Conservation (phyloP, 441 rosid species). For the Heliophila coronopifolia region DNA sequence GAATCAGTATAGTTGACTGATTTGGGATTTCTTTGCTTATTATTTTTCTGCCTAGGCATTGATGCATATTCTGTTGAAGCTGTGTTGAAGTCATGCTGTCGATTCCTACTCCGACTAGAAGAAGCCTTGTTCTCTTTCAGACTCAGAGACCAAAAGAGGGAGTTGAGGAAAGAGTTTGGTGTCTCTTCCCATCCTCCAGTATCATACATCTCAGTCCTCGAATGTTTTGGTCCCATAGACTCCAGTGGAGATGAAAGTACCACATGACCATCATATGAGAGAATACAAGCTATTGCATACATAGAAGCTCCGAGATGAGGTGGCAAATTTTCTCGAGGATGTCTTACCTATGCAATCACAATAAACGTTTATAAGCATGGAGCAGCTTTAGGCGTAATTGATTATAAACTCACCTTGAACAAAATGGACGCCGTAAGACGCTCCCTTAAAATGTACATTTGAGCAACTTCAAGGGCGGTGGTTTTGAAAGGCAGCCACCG, state of each 20-base stretch:
- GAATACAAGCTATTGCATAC: slow-evolving; percentile 46
- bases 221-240: slow-evolving; percentile 38
- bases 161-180: slow-evolving; percentile 35
- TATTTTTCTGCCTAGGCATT: background rate
- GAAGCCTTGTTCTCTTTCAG: slow-evolving; percentile 22
- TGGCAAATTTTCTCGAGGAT: slow-evolving; percentile 58
- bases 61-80: slow-evolving; percentile 10
- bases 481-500: slow-evolving; percentile 72
- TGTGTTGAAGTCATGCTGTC: background rate
- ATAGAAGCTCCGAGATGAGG: slow-evolving; percentile 60
- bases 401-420: slow-evolving; percentile 50
- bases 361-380: background rate
- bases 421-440: slow-evolving; percentile 64
- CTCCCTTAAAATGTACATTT: slow-evolving; percentile 83
- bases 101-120: slow-evolving; percentile 6
- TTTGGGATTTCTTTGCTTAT: slow-evolving; percentile 5
- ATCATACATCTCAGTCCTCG: slow-evolving; percentile 42
- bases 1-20: background rate
- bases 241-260: slow-evolving; percentile 38
- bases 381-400: background rate
- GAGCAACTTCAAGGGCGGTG: slow-evolving; percentile 84
- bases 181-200: slow-evolving; percentile 22
- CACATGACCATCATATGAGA: slow-evolving; percentile 54
- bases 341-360: slow-evolving; percentile 45
- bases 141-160: slow-evolving; percentile 31